Evolutionary conservation across 768 basidiomycete species (phyloP), one percentile per base, ranked within the genome.

Genomic region (Leccinum disarticulatum): DNA sequence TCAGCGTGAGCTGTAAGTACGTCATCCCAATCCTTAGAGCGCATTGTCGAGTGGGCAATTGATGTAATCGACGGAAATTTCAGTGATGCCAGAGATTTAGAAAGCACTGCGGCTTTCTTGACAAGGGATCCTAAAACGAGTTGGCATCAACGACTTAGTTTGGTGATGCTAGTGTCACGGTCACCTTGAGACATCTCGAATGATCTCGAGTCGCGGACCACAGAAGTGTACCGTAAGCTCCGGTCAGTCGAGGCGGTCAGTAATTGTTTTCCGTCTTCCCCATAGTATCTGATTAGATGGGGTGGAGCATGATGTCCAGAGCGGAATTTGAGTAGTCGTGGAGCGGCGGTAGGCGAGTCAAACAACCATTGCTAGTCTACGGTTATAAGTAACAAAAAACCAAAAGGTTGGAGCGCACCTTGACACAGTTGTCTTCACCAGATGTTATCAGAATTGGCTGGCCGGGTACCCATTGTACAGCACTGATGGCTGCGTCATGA

Each of bases 21-120:
- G 68, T 98, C 95, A 68, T 98, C 96, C 97, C 97, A 99, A 63
- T 99, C 95, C 72, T 94, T 96, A 9, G 91, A 81, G 28, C 95
- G 83, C 1, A 88, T 80, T 1, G 86, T 81, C 1, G 93, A 94
- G 72, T 86, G 89, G 0, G 93, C 85, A 8, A 98, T 77, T 7
- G 89, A 79, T 2, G 85, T 87, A 33, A 97, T 81, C 0, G 92
- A 81, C 14, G 93, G 87, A 52, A 93, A 88, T 74, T 98, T 97
- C 55, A 98, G 81, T 0, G 87, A 87, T 2, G 87, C 81, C 7
- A 94, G 75, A 3, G 93, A 87, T 33, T 95, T 87, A 15, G 90
- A 90, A 8, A 94, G 78, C 0, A 81, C 79, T 0, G 85, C 83
- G 1, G 95, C 90, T 70, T 92, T 95, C 73, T 90, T 93, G 4